Base-by-base conservation (phyloP, 768 basidiomycete species). In the Trametes coccinea region DNA sequence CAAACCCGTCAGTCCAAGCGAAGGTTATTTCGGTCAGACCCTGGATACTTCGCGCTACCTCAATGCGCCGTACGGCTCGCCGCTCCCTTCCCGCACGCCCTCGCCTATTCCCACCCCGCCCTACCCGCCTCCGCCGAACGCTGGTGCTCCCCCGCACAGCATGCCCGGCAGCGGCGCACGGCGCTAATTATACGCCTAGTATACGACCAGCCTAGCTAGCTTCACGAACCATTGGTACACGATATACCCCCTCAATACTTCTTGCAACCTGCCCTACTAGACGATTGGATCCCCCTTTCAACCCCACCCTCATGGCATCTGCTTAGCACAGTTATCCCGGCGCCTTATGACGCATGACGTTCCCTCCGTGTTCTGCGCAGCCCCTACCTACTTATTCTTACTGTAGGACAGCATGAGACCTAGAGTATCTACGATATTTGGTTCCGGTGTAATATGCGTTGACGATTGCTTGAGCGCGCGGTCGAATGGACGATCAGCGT, bases 61-160 rank as follows among this genome's bases (percentile, higher is more conserved):
- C 62, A 75, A 71, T 46, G 81, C 81, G 44, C 80, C 81, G 29
- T 81, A 81, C 52, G 80, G 80, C 22, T 82, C 81, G 17, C 80
- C 81, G 4, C 78, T 75, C 63, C 80, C 79, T 10, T 82, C 80
- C 37, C 79, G 80, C 27, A 77, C 80, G 45, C 78, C 80, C 2
- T 82, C 81, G 0, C 80, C 81, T 11, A 62, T 67, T 46, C 69
- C 71, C 9, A 67, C 69, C 10, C 67, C 67, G n/a, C 67, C 66
- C 3, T 66, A 67, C 53, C 65, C 61, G 14, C 62, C 71, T 7
- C 63, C 61, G 40, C 63, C 65, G 34, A 66, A 37, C 11, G 34
- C 34, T 37, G 34, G 55, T 29, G 47, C 59, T 41, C 14, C 56
- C 14, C 17, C 47, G 49, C 48, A 59, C 11, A 49, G 56, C 31